Percentiles rank a stretch among this genome's conserved stretches.
phyloP scores from a whole-genome alignment of 2,329 filamentous ascomycete species.

The Neonectria neomacrospora region DNA sequence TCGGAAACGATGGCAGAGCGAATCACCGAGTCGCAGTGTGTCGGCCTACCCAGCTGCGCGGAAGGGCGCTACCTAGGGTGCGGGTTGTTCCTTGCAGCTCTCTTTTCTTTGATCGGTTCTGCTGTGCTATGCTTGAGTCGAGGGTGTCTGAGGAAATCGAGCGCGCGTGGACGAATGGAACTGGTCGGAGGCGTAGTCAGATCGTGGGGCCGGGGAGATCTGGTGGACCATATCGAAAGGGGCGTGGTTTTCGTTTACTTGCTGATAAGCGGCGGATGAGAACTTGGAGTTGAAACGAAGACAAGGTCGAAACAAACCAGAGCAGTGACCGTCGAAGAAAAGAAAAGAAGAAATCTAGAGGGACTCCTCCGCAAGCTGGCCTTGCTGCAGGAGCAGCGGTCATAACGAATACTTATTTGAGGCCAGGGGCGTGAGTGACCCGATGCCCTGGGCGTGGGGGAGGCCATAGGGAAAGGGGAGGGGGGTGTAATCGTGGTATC shows the following conservation, averaged over 20 bases:
- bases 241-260: not conserved
- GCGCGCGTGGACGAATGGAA: constrained; percentile 37
- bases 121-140: constrained; percentile 23
- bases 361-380: not conserved
- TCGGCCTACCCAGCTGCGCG: constrained; percentile 14
- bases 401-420: constrained; percentile 37
- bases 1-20: constrained; percentile 22
- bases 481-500: constrained; percentile 18
- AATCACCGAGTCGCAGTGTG: constrained; percentile 36
- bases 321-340: not conserved
- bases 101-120: constrained; percentile 18
- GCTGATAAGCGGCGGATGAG: constrained; percentile 1
- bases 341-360: not conserved
- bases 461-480: constrained; percentile 22
- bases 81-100: constrained; percentile 44
- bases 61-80: constrained; percentile 34
- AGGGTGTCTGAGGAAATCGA: constrained; percentile 18
- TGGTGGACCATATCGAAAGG: constrained; percentile 14
- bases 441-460: constrained; percentile 24
- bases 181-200: constrained; percentile 26
- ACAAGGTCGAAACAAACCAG: constrained; percentile 6
- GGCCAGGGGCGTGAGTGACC: constrained; percentile 17
- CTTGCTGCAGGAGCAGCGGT: constrained; percentile 24
- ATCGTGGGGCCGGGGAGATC: constrained; percentile 40
- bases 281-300: not conserved